A percentile compares a stretch with the other conserved stretches of the same genome.
Conservation (phyloP, 106 monocot genomes). For the Agapanthus africanus region DNA sequence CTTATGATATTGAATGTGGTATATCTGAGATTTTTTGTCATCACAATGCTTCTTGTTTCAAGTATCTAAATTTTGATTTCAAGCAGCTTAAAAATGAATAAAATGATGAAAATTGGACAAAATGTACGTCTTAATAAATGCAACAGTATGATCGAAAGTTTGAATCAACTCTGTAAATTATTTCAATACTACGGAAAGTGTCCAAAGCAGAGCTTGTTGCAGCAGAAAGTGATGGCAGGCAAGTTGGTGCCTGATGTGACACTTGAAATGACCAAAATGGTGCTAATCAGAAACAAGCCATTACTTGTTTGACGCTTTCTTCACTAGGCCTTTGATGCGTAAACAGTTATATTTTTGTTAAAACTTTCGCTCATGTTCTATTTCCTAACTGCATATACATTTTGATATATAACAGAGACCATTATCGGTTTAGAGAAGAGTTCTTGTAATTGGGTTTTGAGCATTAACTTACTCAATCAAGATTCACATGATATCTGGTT, state of each 20-base stretch:
- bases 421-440: neutral
- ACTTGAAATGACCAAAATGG: neutral
- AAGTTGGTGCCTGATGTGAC: neutral
- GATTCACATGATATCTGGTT: neutral
- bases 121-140: neutral
- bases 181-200: neutral
- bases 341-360: neutral
- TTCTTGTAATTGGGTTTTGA: neutral
- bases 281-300: neutral
- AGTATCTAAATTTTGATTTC: neutral
- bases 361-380: neutral
- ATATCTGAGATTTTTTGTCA: neutral
- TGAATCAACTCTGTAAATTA: neutral
- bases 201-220: neutral
- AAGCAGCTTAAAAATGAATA: neutral
- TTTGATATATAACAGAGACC: neutral
- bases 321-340: neutral
- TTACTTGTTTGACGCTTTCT: neutral
- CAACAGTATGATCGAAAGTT: neutral
- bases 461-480: neutral
- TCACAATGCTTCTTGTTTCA: conserved; percentile 5
- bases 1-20: neutral
- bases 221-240: neutral
- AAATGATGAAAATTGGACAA: neutral
- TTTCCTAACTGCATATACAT: neutral